These are phyloP conservation scores for Anisogramma anomala DNA, from an alignment of 2,329 filamentous ascomycete species.

Conservation along the genomic window DNA sequence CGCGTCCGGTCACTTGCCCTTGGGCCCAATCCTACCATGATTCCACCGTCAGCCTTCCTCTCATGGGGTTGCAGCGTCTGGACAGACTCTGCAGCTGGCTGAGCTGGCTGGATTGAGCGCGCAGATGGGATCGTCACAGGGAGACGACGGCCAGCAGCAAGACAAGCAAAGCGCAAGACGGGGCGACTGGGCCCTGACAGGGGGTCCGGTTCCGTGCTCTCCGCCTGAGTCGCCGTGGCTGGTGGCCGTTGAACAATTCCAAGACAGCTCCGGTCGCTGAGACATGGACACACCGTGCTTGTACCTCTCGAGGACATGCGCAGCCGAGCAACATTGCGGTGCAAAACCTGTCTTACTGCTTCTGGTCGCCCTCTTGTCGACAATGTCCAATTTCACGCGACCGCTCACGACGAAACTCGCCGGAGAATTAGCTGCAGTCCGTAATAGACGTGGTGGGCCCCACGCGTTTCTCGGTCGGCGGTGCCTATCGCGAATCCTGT, in stretches of 20 bases:
- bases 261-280: constrained; percentile 13
- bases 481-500: constrained; percentile 11
- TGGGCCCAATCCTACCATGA: too few species aligned
- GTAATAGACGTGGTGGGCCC: constrained; percentile 15
- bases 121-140: constrained; percentile 5
- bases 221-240: neutral
- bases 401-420: constrained; percentile 14
- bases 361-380: constrained; percentile 10
- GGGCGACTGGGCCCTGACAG: constrained; percentile 6
- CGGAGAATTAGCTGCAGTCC: constrained; percentile 15
- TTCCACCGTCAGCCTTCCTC: neutral
- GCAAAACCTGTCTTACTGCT: constrained; percentile 15
- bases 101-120: neutral
- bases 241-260: constrained; percentile 10
- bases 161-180: neutral
- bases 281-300: constrained; percentile 13
- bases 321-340: constrained; percentile 15
- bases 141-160: constrained; percentile 4
- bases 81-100: too few species aligned
- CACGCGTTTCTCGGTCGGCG: constrained; percentile 12
- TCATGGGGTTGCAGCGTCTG: too few species aligned
- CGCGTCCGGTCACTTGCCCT: too few species aligned
- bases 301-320: constrained; percentile 7
- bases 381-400: constrained; percentile 10
- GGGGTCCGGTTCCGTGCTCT: constrained; percentile 6